These are phyloP conservation scores for Colletotrichum filicis DNA, from an alignment of 2,329 filamentous ascomycete genomes.

Conservation along the genomic window DNA sequence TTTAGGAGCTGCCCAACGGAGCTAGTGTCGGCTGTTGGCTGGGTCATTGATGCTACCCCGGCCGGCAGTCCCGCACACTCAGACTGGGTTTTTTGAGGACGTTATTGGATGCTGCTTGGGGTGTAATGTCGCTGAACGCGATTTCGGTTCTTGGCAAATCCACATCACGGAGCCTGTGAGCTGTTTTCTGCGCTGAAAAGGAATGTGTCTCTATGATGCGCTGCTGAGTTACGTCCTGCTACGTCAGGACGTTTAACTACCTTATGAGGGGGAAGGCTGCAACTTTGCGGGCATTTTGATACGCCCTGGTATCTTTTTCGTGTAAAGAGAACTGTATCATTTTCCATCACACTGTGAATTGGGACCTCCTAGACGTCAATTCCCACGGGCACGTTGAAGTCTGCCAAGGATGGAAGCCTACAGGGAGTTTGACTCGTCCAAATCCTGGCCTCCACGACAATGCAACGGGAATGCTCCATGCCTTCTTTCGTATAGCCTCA, in stretches of 20 bases:
- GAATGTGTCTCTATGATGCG: neutral
- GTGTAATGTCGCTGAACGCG: slow-evolving; percentile 4
- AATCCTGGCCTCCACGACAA: no score
- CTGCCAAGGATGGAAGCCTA: neutral
- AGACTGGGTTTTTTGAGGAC: neutral
- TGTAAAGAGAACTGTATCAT: no score
- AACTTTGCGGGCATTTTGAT: no score
- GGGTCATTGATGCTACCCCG: slow-evolving; percentile 14
- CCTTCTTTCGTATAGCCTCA: no score
- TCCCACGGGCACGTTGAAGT: neutral
- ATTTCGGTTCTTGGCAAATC: slow-evolving; percentile 17
- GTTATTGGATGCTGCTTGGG: slow-evolving; percentile 13
- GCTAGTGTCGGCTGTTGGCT: slow-evolving; percentile 27
- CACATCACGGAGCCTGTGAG: neutral
- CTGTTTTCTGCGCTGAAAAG: neutral
- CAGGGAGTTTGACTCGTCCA: neutral
- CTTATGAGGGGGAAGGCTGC: neutral
- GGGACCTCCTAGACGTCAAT: no score
- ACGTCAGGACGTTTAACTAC: neutral
- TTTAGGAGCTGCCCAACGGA: slow-evolving; percentile 31
- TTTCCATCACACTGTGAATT: no score
- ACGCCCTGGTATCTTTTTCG: no score
- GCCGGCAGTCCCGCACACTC: slow-evolving; percentile 21
- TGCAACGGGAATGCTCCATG: no score
- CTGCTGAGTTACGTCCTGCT: neutral